These are phyloP conservation scores for Candida sakaeoensis DNA, from an alignment of 805 yeast species.

Conservation along the genomic window DNA sequence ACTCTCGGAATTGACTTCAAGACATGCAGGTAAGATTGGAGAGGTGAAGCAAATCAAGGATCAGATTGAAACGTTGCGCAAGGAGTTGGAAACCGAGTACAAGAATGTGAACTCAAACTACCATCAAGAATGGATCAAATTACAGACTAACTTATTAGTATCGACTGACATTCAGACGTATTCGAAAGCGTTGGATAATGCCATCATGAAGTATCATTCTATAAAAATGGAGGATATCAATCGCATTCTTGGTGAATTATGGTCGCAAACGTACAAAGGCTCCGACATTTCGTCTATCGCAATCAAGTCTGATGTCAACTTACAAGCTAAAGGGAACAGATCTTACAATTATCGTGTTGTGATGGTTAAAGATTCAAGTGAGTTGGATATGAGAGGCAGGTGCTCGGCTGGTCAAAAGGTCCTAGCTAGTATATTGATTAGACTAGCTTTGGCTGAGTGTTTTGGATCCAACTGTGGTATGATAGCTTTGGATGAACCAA, in stretches of 20 bases:
- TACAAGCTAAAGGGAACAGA: slow-evolving; percentile 48
- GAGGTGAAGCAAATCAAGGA: slow-evolving; percentile 80
- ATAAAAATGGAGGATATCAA: slow-evolving; percentile 92
- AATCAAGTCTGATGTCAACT: slow-evolving; percentile 73
- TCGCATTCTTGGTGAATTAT: slow-evolving; percentile 78
- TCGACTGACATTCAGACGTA: slow-evolving; percentile 80
- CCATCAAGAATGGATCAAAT: slow-evolving; percentile 65
- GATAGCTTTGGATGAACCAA: slow-evolving; percentile 96
- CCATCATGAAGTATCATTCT: slow-evolving; percentile 90
- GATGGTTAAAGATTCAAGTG: slow-evolving; percentile 89
- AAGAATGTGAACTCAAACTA: slow-evolving; percentile 60
- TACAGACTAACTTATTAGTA: slow-evolving; percentile 72
- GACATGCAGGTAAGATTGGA: slow-evolving; percentile 74
- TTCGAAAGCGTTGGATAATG: slow-evolving; percentile 81
- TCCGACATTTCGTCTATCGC: slow-evolving; percentile 91
- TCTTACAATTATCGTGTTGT: slow-evolving; percentile 91
- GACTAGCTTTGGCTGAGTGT: slow-evolving; percentile 91
- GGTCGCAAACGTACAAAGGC: slow-evolving; percentile 93
- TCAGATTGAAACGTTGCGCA: slow-evolving; percentile 53
- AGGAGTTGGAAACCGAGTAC: slow-evolving; percentile 69
- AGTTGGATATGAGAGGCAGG: slow-evolving; percentile 95
- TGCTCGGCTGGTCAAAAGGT: slow-evolving; percentile 99
- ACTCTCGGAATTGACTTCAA: slow-evolving; percentile 54
- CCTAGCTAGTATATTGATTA: slow-evolving; percentile 82
- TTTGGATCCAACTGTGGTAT: slow-evolving; percentile 94